Evolutionary conservation across 441 rosid genomes (phyloP).

Genomic region (Sinapis alba): DNA sequence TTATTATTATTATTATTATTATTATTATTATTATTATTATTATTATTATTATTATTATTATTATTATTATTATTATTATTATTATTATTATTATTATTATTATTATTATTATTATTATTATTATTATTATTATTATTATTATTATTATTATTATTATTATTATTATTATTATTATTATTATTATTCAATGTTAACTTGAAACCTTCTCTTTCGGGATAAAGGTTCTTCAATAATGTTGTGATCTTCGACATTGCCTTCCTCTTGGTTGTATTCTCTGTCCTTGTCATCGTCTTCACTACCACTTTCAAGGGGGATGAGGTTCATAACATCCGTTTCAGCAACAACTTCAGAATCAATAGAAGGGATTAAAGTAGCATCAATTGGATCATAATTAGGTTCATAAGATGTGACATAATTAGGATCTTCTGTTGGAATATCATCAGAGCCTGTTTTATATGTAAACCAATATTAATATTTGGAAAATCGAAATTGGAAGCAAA

Average conservation of each 20-base stretch:
- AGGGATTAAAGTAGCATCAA: neutral
- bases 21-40: too few relatives aligned
- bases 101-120: too few relatives aligned
- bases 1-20: too few relatives aligned
- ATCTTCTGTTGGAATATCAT: neutral
- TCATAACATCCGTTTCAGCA: neutral
- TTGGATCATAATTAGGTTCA: neutral
- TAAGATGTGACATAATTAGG: neutral
- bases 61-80: too few relatives aligned
- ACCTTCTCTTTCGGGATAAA: conserved; percentile 22
- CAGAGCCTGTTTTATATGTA: neutral
- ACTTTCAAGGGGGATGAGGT: neutral
- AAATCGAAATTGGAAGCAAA: neutral
- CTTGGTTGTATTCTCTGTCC: neutral
- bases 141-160: too few relatives aligned
- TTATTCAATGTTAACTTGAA: too few relatives aligned
- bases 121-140: too few relatives aligned
- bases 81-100: too few relatives aligned
- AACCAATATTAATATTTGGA: neutral
- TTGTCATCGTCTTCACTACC: too few relatives aligned
- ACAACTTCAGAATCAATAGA: neutral
- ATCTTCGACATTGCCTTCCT: neutral
- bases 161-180: neutral
- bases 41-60: too few relatives aligned
- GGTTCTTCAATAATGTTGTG: neutral